Base-by-base conservation (phyloP, 2,329 filamentous ascomycete species). In the Fusarium sulawesiense region DNA sequence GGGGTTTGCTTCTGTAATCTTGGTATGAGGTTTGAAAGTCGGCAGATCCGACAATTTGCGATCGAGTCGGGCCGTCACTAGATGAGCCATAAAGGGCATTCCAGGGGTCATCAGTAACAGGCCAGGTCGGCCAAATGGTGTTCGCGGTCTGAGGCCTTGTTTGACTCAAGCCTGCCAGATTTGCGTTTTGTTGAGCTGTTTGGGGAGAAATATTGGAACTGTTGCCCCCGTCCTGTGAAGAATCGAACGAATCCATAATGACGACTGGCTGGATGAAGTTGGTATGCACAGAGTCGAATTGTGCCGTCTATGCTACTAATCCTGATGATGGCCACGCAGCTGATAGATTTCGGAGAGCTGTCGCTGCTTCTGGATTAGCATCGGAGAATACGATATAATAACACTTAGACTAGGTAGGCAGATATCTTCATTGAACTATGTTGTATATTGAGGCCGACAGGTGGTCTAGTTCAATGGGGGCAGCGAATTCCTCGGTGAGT, bases 31-130 rank as follows among this genome's bases (percentile, higher is more conserved):
- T 42, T 21, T 70, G 58, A 23, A 69, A 76, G 42, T 40, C 46
- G 34, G 56, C 56, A n/a, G 65, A 56, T 21, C 54, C 42, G 23
- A 71, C 46, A 29, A 74, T 30, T 20, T 65, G 56, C 14, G 61
- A 74, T 18, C 74, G 73, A 66, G 78, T 71, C 60, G 78, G 79
- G n/a, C 51, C 47, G 25, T 69, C 65, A 27, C 56, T 50, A 41
- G 71, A 41, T 6, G 54, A 12, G 20, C 50, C 60, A n/a, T 78
- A 73, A 18, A 79, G 77, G n/a, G 80, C 81, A 21, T 78, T 75
- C 83, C 83, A 86, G 53, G 84, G 84, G 10, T 76, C 81, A 70
- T 84, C 79, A 29, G 50, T 78, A 68, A 79, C 78, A 47, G 49
- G 12, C 68, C 67, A 70, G 41, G 41, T 57, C 20, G 41, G 54